Evolutionary conservation across 2,329 filamentous ascomycete species (phyloP).

Genomic region (Aschersonia sp.): DNA sequence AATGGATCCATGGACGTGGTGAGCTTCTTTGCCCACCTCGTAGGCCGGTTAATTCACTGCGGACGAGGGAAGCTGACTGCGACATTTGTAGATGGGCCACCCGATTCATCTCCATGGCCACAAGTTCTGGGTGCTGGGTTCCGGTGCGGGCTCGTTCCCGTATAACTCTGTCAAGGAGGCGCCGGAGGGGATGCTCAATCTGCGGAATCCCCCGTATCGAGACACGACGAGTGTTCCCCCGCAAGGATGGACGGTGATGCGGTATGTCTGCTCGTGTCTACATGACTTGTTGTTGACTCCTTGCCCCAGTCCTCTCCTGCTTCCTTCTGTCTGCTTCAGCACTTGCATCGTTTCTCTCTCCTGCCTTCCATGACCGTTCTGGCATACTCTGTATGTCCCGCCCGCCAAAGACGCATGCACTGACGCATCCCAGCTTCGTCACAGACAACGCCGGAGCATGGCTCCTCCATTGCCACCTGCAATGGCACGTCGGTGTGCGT

Average conservation of each 20-base stretch:
- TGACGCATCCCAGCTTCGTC: not conserved
- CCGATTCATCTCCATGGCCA: constrained; percentile 3
- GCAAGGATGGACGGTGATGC: constrained; percentile 1
- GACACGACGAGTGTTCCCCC: constrained; percentile 1
- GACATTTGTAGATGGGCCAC: constrained; percentile 1
- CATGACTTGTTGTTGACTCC: not conserved
- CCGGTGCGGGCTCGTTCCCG: constrained; percentile 1
- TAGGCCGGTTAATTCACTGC: not conserved
- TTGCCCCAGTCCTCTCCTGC: not conserved
- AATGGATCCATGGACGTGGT: constrained; percentile 3
- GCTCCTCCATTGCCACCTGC: constrained; percentile 3
- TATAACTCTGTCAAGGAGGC: constrained; percentile 1
- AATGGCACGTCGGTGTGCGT: constrained; percentile 3
- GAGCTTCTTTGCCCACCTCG: not conserved
- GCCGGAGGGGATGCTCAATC: not conserved
- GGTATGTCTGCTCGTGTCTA: not conserved
- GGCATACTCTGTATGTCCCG: not conserved
- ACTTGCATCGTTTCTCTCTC: not conserved
- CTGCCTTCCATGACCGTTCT: not conserved
- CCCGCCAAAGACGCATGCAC: not conserved
- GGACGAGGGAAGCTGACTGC: not conserved
- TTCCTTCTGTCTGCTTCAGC: not conserved
- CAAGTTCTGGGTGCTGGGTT: constrained; percentile 4
- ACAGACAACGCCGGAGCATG: constrained; percentile 3
- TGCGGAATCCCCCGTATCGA: constrained; percentile 1